Percentiles rank a stretch among this genome's conserved stretches.
Evolutionary conservation across 768 basidiomycete genomes (phyloP).

Genomic region (Leccinum subgranulosum): DNA sequence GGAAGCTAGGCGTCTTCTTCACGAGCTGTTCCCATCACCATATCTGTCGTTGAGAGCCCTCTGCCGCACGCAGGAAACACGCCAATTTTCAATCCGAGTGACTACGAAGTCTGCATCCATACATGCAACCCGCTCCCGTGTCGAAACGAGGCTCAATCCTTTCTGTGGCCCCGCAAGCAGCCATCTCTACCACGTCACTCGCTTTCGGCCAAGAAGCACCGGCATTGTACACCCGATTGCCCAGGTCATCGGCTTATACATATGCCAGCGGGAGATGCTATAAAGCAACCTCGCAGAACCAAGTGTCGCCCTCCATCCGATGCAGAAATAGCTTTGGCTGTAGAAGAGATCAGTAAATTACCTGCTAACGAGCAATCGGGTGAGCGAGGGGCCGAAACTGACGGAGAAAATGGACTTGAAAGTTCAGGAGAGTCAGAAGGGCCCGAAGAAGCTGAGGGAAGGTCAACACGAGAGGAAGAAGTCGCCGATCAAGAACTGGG

Average conservation of each 20-base stretch:
- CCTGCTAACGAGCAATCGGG: background rate
- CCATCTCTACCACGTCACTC: constrained; percentile 24
- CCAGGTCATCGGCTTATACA: constrained; percentile 22
- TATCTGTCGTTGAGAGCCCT: constrained; percentile 3
- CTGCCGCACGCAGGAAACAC: constrained; percentile 2
- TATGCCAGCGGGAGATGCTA: constrained; percentile 14
- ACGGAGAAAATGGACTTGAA: background rate
- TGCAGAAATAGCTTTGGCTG: constrained; percentile 16
- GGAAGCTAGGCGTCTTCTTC: background rate
- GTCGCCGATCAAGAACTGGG: background rate
- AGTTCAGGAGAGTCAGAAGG: constrained; percentile 11
- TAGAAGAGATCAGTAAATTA: constrained; percentile 6
- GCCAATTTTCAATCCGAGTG: background rate
- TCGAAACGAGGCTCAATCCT: constrained; percentile 26
- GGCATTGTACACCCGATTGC: constrained; percentile 13
- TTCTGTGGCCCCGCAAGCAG: constrained; percentile 23
- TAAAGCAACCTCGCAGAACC: constrained; percentile 19
- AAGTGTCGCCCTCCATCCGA: constrained; percentile 24
- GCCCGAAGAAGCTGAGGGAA: constrained; percentile 11
- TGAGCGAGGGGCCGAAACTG: background rate
- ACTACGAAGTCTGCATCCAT: constrained; percentile 27
- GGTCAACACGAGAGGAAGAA: constrained; percentile 7
- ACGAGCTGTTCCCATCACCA: background rate
- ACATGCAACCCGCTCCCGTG: constrained; percentile 22
- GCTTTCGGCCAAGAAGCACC: constrained; percentile 24